Conservation (phyloP, 139 green algal species). For the Coelastrella sp. region DNA sequence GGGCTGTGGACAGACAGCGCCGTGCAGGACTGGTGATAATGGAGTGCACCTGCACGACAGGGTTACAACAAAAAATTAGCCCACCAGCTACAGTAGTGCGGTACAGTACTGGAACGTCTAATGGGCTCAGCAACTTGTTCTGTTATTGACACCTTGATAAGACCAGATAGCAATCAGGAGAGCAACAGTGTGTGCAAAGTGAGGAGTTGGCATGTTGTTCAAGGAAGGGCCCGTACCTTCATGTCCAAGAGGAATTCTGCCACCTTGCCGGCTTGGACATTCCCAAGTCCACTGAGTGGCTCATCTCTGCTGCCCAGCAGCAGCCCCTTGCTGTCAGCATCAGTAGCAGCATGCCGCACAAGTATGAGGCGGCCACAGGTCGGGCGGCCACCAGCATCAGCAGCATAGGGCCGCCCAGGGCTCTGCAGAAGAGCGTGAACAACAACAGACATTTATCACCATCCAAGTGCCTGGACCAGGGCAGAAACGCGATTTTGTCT, state of each 20-base stretch:
- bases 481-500: too few relatives aligned
- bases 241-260: slow-evolving; percentile 62
- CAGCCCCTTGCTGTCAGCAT: slow-evolving; percentile 51
- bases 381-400: slow-evolving; percentile 41
- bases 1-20: slow-evolving; percentile 45
- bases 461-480: background rate
- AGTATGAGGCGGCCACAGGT: slow-evolving; percentile 58
- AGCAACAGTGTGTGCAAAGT: too few relatives aligned
- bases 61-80: too few relatives aligned
- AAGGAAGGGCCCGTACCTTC: slow-evolving; percentile 3
- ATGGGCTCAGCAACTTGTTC: too few relatives aligned
- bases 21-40: slow-evolving; percentile 58
- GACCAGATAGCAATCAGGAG: too few relatives aligned
- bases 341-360: slow-evolving; percentile 63
- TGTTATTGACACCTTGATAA: too few relatives aligned
- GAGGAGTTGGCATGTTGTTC: too few relatives aligned
- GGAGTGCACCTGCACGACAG: slow-evolving; percentile 49
- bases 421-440: slow-evolving; percentile 39
- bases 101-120: background rate
- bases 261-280: slow-evolving; percentile 61
- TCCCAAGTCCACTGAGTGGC: slow-evolving; percentile 52
- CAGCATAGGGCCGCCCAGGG: slow-evolving; percentile 57
- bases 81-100: too few relatives aligned
- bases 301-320: slow-evolving; percentile 61
- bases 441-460: background rate